Base-by-base conservation (phyloP, 192 early-diverging fungal species). In the Coemansia sp. region DNA sequence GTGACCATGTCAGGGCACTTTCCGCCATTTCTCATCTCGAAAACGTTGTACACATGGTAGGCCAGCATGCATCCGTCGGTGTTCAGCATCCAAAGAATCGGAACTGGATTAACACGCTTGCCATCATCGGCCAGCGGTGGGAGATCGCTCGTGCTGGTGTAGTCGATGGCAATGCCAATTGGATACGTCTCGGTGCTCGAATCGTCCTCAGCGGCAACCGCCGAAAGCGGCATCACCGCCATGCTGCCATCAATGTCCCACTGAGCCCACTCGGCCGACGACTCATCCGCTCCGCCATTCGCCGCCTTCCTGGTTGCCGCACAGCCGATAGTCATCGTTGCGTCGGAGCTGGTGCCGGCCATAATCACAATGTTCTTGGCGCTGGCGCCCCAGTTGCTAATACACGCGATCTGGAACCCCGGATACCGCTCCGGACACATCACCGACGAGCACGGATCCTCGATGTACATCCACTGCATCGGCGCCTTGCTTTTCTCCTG, bases 111-210 rank as follows among this genome's bases (percentile, higher is more conserved):
- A 0, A 89, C 75, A 7, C 65, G 56, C 6, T 67, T 79, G 9
- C 86, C 87, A 57, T 85, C 86, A 16, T 87, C 81, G 13, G 84
- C 80, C 6, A 84, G 49, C 0, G 89, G 84, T 13, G 84, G 79
- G 19, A 93, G 56, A 6, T 65, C 65, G 9, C 84, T 84, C n/a
- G 74, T 81, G 37, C 83, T 77, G 21, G 91, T 88, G 60, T 90
- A 88, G 79, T 96, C 94, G 47, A 94, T 32, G 11, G 87, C 92
- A 52, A 90, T 63, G 5, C 94, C 94, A 0, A 94, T 54, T 6
- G 90, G 86, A 40, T 74, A 79, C 6, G 89, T 89, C 61, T 94
- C 92, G 1, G 77, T 11, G 5, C 37, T 49, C n/a, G 87, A 85
- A 9, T 75, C 60, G 40, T 67, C 54, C 40, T 86, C 70, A 45